Evolutionary conservation across 176 grass and related monocot genomes (phyloP), one percentile per base, ranked within the genome.

Genomic region (Saccharum spontaneum): DNA sequence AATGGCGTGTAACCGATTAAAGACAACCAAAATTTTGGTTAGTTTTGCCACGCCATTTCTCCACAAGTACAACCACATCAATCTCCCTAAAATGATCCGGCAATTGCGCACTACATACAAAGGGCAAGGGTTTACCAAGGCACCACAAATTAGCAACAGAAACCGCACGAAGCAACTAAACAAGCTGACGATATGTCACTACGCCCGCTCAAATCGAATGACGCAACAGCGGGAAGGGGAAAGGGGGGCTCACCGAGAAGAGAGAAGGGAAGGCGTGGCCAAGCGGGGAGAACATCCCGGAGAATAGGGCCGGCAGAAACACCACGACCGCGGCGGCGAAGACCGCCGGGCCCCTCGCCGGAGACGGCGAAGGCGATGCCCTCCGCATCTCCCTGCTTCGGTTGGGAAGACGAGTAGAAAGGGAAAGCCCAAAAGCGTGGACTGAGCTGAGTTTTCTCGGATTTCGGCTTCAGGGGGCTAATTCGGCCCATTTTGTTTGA

Each of bases 261-360:
- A 98, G 83, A 30, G 93, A 94, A 78, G 85, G 93, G 66, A 83
- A 94, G 60, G 89, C 81, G 75, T 57, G 77, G 4, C 89, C 93
- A 31, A 94, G 89, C 23, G 89, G 91, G 39, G 80, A 89, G 73
- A 95, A 89, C 12, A 92, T 44, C 41, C 77, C 39, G 4, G 93
- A 89, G 75, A 89, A 90, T 14, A 95, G 63, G 60, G 70, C 40
- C 38, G 93, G 96, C 11, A 95, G 88, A 2, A 98, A 84, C 44
- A 95, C 67, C 31, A 95, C 69, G 17, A 40, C 67, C 4, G 79
- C 88, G 8, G 80, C 88, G 9, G 79, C 79, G 8, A 62, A 69
- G 26, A 82, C 49, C 28, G 67, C 74, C 79, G 84, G 79, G 22
- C 57, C 88, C 79, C 79, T 90, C 79, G 74, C 84, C 79, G 79